Evolutionary conservation across 208 protist species (phyloP), one percentile per base, ranked within the genome.

Genomic region (Angomonas ambiguus): DNA sequence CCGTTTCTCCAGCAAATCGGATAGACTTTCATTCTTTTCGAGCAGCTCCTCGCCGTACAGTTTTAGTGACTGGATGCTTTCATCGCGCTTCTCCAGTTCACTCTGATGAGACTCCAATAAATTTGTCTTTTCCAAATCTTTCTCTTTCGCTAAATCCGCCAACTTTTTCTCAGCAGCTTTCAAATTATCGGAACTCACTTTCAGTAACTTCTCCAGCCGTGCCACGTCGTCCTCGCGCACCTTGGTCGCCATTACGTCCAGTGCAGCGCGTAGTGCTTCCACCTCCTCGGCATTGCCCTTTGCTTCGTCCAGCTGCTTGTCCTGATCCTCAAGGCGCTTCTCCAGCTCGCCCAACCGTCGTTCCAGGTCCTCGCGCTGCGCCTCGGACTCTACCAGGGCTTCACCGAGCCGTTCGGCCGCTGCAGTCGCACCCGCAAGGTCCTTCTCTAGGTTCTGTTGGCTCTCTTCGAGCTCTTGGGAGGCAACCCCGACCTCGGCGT

Each of bases 401-500:
- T 20, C 45, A 35, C 10, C 4, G 42, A 6, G 45, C 62, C 4
- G 48, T 49, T 30, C 45, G 62, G 22, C 20, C 27, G 4, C 35
- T 51, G 45, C 62, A 30, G 27, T 42, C 32, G 8, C 48, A 28
- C n/a, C 62, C 42, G 28, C 4, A 32, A 51, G 62, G 30, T 34
- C 62, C 4, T 57, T 53, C 28, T 57, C 48, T 24, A 80, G 63
- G 13, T 69, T 67, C 16, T 68, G 65, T 30, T 71, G 71, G 6
- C 56, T 63, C 3, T 53, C 64, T 8, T 74, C 69, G 0, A 51
- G 65, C 25, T 80, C 42, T 41, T 79, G 48, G 2, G 79, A 66
- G 57, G 79, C 78, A 22, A 67, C 73, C 55, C 80, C 74, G 2
- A 83, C 48, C 55, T 71, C 72, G 13, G 73, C 71, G 45, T 80